Evolutionary conservation across 2,329 filamentous ascomycete species (phyloP), one percentile per base, ranked within the genome.

Genomic region (Apiospora malaysiana): DNA sequence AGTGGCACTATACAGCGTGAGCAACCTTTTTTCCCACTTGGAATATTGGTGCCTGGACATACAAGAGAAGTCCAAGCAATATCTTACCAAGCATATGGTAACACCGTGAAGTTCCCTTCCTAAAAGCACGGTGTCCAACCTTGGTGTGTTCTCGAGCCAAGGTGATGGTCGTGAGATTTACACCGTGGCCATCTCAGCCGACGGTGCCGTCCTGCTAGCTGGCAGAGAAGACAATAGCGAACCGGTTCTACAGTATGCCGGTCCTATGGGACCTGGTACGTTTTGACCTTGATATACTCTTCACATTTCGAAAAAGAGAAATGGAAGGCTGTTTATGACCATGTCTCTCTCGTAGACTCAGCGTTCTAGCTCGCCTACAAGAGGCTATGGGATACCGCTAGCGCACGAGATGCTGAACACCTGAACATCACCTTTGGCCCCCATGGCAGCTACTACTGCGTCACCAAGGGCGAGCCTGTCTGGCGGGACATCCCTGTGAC

Each of bases 381-480:
- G 18, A 40, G 8, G n/a, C 56, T 63, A 1, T 63, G 56, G 56
- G 56, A 63, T 18, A 7, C 56, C 56, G 37, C 37, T 8, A 63
- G 21, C 56, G 56, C 23, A 8, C 0, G 9, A 9, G 56, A 63
- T 8, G 56, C 25, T 3, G 16, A 16, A 1, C 56, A 37, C 56
- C 56, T 63, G 5, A 32, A 40, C 16, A 40, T 63, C 25, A 23
- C 56, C 18, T 27, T 63, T 63, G 56, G 56, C 56, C 56, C 56
- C 18, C 56, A 40, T 25, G 56, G 56, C 56, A 63, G 56, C n/a
- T 63, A 63, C 56, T 63, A 32, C 25, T 63, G 56, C 25, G 25
- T 14, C 5, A 63, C 56, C 10, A 63, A 63, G 4, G 25, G 23
- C 10, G 56, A 63, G 56, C 56, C 56, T 14, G 18, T 63, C 16